Conservation (phyloP, 768 basidiomycete species). For the Leccinum broughii region DNA sequence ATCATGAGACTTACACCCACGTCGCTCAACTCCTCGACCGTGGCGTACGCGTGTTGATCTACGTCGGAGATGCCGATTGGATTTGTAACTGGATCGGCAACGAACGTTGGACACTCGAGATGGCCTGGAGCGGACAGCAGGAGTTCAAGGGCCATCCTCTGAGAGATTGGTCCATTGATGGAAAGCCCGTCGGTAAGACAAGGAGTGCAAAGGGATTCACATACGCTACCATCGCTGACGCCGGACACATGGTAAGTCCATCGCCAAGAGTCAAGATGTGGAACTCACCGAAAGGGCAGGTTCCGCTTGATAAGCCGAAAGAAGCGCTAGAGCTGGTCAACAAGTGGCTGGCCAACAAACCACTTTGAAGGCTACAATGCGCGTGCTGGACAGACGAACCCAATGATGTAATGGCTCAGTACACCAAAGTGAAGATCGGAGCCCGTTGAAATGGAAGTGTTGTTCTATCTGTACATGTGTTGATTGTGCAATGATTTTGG, state of each 20-base stretch:
- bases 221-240: slow-evolving; percentile 59
- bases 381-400: neutral
- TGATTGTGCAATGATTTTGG: slow-evolving; percentile 5
- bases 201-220: slow-evolving; percentile 58
- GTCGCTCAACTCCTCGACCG: slow-evolving; percentile 59
- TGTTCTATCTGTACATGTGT: neutral
- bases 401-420: neutral
- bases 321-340: slow-evolving; percentile 49
- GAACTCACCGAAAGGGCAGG: slow-evolving; percentile 30
- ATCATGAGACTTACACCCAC: slow-evolving; percentile 31
- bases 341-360: slow-evolving; percentile 39
- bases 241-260: slow-evolving; percentile 67
- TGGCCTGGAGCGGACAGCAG: slow-evolving; percentile 65
- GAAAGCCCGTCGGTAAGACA: slow-evolving; percentile 47
- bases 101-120: slow-evolving; percentile 65
- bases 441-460: neutral
- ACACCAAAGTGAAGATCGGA: neutral
- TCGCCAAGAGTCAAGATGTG: neutral
- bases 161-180: slow-evolving; percentile 56
- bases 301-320: slow-evolving; percentile 58
- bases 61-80: slow-evolving; percentile 72
- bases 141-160: slow-evolving; percentile 47
- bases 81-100: slow-evolving; percentile 77
- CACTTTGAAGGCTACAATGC: slow-evolving; percentile 8
- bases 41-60: slow-evolving; percentile 67